Evolutionary conservation across 2,329 filamentous ascomycete species (phyloP), one percentile per base, ranked within the genome.

Genomic region (Diplodia corticola): DNA sequence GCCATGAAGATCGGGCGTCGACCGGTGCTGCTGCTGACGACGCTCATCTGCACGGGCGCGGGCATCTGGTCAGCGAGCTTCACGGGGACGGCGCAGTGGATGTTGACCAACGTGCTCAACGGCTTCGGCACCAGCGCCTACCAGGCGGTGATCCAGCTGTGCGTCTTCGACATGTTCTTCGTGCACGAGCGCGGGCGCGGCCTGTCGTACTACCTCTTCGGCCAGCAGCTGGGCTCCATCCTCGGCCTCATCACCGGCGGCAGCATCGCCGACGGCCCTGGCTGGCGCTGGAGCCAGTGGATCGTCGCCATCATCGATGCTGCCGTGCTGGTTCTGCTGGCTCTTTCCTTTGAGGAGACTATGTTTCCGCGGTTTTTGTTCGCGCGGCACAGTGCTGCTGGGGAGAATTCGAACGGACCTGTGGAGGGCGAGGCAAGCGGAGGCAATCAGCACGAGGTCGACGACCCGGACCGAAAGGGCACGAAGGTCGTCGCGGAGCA

Each of bases 121-220:
- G 76, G 77, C 6, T 69, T 79, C 17, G 76, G 76, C 3, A 79
- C 75, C 2, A 72, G 71, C 35, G 77, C 77, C 1, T 79, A 78
- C 59, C 75, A 79, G 65, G 77, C 77, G 5, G 67, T 80, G 20
- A 79, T 79, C 51, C 77, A 79, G 68, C 70, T 79, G 15, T 76
- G 75, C n/a, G 73, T 79, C 20, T 79, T 79, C 50, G 77, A 80
- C 67, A 74, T 78, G 67, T 79, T 79, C 68, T 79, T 78, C 60
- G 70, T 75, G 0, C 77, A 80, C 51, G 73, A 79, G 61, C 74
- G 78, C 7, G 77, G 78, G 5, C 70, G 73, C 0, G 77, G 74
- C 72, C 65, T 78, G n/a, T 72, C 77, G 2, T 70, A 76, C 20
- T 79, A 79, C 51, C 72, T 79, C 9, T 80, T 79, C 67, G 77